phyloP scores from a whole-genome alignment of 139 green algal species.

The Chlorella sp. region DNA sequence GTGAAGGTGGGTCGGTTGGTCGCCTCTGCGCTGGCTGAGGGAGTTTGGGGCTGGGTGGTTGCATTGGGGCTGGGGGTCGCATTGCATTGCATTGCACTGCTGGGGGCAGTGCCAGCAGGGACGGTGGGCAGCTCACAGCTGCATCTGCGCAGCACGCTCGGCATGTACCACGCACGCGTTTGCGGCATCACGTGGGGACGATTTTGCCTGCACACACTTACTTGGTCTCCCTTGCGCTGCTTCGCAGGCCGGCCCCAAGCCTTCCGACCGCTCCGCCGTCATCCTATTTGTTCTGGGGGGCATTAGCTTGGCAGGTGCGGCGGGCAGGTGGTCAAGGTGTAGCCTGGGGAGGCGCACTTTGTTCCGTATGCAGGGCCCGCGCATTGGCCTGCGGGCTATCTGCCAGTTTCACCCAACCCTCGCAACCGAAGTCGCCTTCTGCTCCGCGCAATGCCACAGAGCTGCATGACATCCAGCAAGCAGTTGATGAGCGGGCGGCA shows the following conservation, averaged over 20 bases:
- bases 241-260: constrained; percentile 40
- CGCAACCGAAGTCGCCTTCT: not conserved
- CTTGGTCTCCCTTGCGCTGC: too few species aligned
- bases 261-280: constrained; percentile 51
- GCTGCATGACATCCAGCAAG: constrained; percentile 13
- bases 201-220: too few species aligned
- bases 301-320: not conserved
- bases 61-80: too few species aligned
- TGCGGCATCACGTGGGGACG: too few species aligned
- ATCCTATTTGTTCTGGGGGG: constrained; percentile 78
- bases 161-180: too few species aligned
- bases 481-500: constrained; percentile 15
- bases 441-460: not conserved
- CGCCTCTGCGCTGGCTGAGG: too few species aligned
- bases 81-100: too few species aligned
- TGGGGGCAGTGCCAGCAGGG: too few species aligned
- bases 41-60: too few species aligned
- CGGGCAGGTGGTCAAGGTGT: not conserved
- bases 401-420: not conserved
- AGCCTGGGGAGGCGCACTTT: not conserved
- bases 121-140: too few species aligned
- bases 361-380: not conserved
- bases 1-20: too few species aligned
- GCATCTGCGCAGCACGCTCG: too few species aligned
- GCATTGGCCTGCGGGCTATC: not conserved